Evolutionary conservation across 768 basidiomycete species (phyloP), one percentile per base, ranked within the genome.

Genomic region (Russula earlei): DNA sequence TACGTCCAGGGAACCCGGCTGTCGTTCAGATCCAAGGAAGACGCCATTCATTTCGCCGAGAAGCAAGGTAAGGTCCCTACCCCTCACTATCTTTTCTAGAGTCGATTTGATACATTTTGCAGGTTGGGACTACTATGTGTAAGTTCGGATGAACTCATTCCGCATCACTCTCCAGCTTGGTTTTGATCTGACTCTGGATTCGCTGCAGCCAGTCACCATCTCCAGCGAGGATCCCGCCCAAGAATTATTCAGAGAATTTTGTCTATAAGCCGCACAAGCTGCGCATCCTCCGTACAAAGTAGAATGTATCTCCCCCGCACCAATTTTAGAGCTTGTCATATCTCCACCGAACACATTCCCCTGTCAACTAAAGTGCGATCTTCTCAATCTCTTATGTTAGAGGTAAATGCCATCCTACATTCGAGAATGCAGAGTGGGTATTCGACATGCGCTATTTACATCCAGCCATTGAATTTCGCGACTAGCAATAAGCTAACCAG

Each of bases 71-170:
- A 43, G 74, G 31, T 36, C 33, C 17, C 31, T 36, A 4, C 9
- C 20, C 5, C 12, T 31, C 17, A n/a, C 9, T 40, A 3, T 51
- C 17, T 10, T n/a, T 27, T 58, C 54, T 27, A 40, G 20, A 41
- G 12, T 24, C 47, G 34, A 62, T 14, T 56, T 19, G 45, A 36
- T 8, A 49, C 65, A n/a, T 60, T 40, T 24, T 11, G 11, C 64
- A 91, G 89, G 90, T 38, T 96, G 93, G 94, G 85, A 92, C 66
- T 95, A 92, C 72, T 87, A 85, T 67, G 77, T 97, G 80, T 90
- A 76, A 56, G 86, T 79, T 49, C 66, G 64, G 22, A 63, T 17
- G n/a, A 20, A 47, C 29, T 43, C 3, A 37, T 11, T 14, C 20
- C 12, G 37, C 22, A 42, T 37, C n/a, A 29, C 29, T 20, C 19